phyloP scores from a whole-genome alignment of 495 filamentous ascomycete genomes.

The Penicillium argentinense region DNA sequence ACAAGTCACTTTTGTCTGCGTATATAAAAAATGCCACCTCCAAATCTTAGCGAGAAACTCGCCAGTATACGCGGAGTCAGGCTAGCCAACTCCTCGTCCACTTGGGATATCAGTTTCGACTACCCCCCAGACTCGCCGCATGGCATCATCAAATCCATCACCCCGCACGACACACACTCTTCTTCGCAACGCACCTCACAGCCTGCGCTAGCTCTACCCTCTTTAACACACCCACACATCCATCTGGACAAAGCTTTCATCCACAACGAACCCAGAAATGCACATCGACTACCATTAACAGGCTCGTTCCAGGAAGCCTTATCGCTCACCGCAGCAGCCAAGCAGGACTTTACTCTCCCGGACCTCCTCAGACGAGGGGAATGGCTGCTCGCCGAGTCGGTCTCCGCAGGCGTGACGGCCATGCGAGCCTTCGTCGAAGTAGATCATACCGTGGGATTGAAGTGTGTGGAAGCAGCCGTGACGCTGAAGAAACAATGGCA shows the following conservation, averaged over 20 bases:
- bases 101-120: constrained; percentile 45
- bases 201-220: constrained; percentile 41
- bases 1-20: too few relatives aligned
- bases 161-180: constrained; percentile 18
- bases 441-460: constrained; percentile 58
- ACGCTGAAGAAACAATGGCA: constrained; percentile 56
- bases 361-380: constrained; percentile 64
- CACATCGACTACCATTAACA: constrained; percentile 54
- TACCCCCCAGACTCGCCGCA: constrained; percentile 11
- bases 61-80: constrained; percentile 35
- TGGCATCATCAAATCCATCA: constrained; percentile 43
- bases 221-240: constrained; percentile 72
- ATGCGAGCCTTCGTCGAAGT: constrained; percentile 77
- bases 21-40: constrained; percentile 29
- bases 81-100: constrained; percentile 33
- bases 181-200: constrained; percentile 11
- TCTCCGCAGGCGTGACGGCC: constrained; percentile 63
- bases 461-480: constrained; percentile 59
- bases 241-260: constrained; percentile 77
- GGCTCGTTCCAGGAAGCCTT: constrained; percentile 71
- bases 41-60: constrained; percentile 19
- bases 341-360: constrained; percentile 55
- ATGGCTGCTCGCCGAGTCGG: constrained; percentile 67
- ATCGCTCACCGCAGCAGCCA: constrained; percentile 58
- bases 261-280: constrained; percentile 56